These are phyloP conservation scores for Athelia psychrophila DNA, from an alignment of 1,284 basidiomycete genomes.

Conservation along the genomic window DNA sequence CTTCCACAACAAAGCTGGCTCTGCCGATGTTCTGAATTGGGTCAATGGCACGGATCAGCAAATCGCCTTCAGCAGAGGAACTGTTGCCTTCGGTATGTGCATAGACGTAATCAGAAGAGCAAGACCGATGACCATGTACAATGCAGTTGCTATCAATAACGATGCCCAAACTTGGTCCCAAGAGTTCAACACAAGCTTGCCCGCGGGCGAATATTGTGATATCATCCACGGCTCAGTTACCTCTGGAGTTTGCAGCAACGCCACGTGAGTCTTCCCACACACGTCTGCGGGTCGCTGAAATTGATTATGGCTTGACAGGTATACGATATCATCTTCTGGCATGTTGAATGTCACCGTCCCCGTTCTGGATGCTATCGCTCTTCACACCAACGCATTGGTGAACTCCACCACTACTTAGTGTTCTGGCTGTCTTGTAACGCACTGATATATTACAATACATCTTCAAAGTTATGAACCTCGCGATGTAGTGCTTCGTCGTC, in stretches of 20 bases:
- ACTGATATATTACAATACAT: no score
- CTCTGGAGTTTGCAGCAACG: not conserved
- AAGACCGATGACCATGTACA: no score
- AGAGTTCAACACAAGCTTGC: conserved; percentile 22
- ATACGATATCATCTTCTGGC: not conserved
- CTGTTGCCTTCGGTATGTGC: conserved; percentile 16
- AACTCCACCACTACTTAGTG: no score
- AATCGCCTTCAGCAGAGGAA: conserved; percentile 34
- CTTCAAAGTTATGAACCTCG: no score
- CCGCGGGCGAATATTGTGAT: conserved; percentile 27
- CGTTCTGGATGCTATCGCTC: not conserved
- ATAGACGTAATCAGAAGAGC: no score
- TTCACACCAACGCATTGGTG: not conserved
- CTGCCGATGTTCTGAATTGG: conserved; percentile 23
- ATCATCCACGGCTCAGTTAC: conserved; percentile 22
- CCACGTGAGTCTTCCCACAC: not conserved
- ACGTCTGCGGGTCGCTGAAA: not conserved
- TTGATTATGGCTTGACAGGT: not conserved
- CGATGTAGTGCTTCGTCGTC: no score
- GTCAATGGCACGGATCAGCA: conserved; percentile 22
- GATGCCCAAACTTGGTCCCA: conserved; percentile 23
- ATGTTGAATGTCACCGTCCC: not conserved
- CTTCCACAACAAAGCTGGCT: conserved; percentile 31
- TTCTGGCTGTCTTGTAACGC: no score
- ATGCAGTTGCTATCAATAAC: conserved; percentile 32